A percentile compares a stretch with the other conserved stretches of the same genome.
These are phyloP conservation scores for Eucalyptus pauciflora DNA, from an alignment of 345 rosid species.

Conservation along the genomic window DNA sequence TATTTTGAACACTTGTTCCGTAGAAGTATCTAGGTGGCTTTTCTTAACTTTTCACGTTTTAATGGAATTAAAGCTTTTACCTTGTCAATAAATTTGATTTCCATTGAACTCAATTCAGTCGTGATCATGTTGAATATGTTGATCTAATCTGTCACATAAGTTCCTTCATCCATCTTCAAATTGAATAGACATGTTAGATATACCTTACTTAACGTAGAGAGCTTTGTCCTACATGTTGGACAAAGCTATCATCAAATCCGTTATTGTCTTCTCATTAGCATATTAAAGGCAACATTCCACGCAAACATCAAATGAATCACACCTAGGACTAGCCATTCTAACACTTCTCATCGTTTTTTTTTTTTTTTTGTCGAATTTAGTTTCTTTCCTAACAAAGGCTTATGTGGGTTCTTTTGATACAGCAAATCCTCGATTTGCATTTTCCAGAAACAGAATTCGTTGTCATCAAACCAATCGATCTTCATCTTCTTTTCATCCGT, in stretches of 20 bases:
- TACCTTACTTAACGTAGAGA: background rate
- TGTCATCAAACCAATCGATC: fast-evolving
- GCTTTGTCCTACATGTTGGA: background rate
- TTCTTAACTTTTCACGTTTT: too few species aligned
- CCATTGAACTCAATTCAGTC: background rate
- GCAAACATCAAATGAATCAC: too few species aligned
- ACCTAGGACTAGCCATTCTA: fast-evolving
- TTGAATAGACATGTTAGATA: background rate
- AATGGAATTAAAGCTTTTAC: background rate
- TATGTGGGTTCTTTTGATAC: too few species aligned
- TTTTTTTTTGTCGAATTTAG: background rate
- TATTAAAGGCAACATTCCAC: too few species aligned
- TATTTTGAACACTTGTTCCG: too few species aligned
- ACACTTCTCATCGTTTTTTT: fast-evolving
- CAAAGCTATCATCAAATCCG: background rate
- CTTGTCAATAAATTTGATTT: background rate
- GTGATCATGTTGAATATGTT: background rate
- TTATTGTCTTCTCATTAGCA: too few species aligned
- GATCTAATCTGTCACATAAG: background rate
- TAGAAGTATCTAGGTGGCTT: too few species aligned
- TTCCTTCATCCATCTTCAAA: background rate
- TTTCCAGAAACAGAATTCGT: too few species aligned
- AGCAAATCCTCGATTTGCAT: too few species aligned
- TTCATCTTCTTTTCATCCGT: too few species aligned
- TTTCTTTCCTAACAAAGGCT: background rate